Base-by-base conservation (phyloP, 2,329 filamentous ascomycete species). In the Hypoxylon sp. region DNA sequence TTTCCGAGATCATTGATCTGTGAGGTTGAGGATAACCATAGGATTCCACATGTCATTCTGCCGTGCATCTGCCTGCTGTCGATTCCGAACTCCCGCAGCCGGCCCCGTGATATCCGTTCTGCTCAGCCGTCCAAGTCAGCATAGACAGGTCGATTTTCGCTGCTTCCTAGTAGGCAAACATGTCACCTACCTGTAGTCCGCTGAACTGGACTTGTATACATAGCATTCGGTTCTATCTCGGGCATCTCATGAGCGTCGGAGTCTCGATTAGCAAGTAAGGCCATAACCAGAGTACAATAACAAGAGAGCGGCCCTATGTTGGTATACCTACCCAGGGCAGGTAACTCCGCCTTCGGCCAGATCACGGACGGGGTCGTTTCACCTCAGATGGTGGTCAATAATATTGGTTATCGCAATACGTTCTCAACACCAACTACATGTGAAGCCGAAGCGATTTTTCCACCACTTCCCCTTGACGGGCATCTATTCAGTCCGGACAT, bases 1-100 rank as follows among this genome's bases (percentile, higher is more conserved):
- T 92, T 86, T 84, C 90, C 86, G 84, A 95, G 90, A 85, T 89
- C 91, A 88, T 96, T 81, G 91, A 89, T 87, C 84, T 68, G 79
- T 96, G 90, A 94, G 85, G 91, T 88, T 89, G 85, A 88, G 89
- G 90, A 88, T 85, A 94, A 94, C 89, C 91, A 93, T 94, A 85
- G 83, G 54, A 45, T 81, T 82, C 86, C 86, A 91, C 86, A 91
- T 88, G 27, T 9, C 5, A 46, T 58, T 42, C 6, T n/a, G 1
- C 2, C 13, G 1, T 11, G 17, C 23, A 3, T 35, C 23, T 18
- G 3, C 23, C 5, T 4, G 18, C 20, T 17, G 11, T 17, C 8
- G 18, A 38, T 48, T 5, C n/a, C n/a, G 4, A 7, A 38, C n/a
- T 15, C 33, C 20, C 15, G 20, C 18, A 8, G 8, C 9, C 3